Base-by-base conservation (phyloP, 805 yeast genomes). In the Wickerhamomyces bisporus region DNA sequence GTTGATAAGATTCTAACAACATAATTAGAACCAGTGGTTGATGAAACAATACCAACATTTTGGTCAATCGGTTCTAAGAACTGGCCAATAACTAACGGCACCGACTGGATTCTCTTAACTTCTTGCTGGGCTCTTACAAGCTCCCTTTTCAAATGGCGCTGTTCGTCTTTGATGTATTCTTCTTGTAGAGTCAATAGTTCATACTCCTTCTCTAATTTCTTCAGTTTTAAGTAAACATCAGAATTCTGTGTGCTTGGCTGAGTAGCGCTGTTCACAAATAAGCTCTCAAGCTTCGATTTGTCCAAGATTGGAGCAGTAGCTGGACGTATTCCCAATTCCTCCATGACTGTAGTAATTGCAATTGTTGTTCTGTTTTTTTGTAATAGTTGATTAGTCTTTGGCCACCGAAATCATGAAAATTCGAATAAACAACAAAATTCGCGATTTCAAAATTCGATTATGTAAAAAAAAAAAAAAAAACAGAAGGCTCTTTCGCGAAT, bases 31-130 rank as follows among this genome's bases (percentile, higher is more conserved):
- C 98, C 98, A 2, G 98, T 93, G 19, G 99, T 93, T 14, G 96
- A 86, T 12, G 96, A 86, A 13, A 93, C 98, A 53, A 93, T 93
- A 46, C 97, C 98, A 4, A 96, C 86, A 51, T 86, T 81, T 61
- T 89, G 93, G 63, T 93, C 99, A 50, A 93, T 89, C 41, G 98
- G 97, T 62, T 93, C 98, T 50, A 93, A 71, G 55, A 93, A 94
- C 65, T 93, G 98, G 18, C 99, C 99, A 62, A 93, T 93, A 13
- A 93, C 99, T 48, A 94, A 73, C 13, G 98, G 98, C 35, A 93
- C 98, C 3, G 96, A 86, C 58, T 93, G 96, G 60, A 93, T 94
- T 55, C 96, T 78, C 64, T 93, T 91, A 32, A 93, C 98, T 65
- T 93, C 99, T 62, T 93, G 98, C 62, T 94, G 98, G 3, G 98